These are phyloP conservation scores for Colletotrichum camelliae DNA, from an alignment of 2,329 filamentous ascomycete genomes.

Conservation along the genomic window DNA sequence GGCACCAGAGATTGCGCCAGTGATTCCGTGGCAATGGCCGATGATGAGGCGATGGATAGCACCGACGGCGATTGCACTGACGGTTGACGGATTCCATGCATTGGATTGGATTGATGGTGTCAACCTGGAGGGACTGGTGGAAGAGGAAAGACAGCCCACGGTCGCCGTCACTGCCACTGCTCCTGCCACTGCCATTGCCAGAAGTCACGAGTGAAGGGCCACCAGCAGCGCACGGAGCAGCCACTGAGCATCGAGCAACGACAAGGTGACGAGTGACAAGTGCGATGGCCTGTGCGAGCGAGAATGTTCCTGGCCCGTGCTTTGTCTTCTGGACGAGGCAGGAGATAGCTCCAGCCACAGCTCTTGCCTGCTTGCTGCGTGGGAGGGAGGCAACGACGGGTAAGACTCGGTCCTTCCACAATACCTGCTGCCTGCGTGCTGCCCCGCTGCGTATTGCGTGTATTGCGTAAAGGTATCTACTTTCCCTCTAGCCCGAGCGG, in stretches of 20 bases:
- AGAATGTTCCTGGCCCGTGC: neutral
- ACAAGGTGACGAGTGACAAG: conserved; percentile 20
- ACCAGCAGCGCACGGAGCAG: conserved; percentile 4
- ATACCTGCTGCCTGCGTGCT: neutral
- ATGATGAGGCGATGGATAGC: neutral
- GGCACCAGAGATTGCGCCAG: neutral
- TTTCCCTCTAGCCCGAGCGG: neutral
- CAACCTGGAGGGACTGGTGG: neutral
- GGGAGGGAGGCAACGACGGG: neutral
- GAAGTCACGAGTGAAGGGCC: neutral
- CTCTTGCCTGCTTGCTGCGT: neutral
- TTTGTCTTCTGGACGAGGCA: neutral
- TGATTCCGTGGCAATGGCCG: neutral
- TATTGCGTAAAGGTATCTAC: neutral
- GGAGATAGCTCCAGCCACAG: neutral
- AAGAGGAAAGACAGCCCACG: neutral
- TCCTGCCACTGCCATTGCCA: neutral
- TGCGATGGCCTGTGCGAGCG: neutral
- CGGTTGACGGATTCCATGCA: neutral
- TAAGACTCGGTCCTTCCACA: neutral
- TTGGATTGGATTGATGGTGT: neutral
- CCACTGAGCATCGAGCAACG: conserved; percentile 10
- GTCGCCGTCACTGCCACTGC: neutral
- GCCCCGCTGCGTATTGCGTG: neutral
- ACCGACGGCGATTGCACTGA: neutral